These are phyloP conservation scores for Lactarius vividus DNA, from an alignment of 768 basidiomycete species.

Conservation along the genomic window DNA sequence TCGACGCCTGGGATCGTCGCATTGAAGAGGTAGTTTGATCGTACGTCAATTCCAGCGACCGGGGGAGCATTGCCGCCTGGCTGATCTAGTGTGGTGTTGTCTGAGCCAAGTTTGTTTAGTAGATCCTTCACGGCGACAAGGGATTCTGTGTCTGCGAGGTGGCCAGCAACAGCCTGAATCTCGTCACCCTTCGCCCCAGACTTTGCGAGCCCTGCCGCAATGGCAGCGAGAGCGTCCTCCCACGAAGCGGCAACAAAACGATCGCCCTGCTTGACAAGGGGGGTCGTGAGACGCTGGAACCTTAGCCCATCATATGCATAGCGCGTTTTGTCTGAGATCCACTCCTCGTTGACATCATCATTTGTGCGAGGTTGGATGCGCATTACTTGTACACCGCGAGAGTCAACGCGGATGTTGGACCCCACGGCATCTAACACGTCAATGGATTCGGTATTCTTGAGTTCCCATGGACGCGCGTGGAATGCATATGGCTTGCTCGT, in stretches of 20 bases:
- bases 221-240: constrained; percentile 81
- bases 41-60: constrained; percentile 80
- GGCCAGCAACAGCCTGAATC: constrained; percentile 92
- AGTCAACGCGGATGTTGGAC: constrained; percentile 95
- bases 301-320: constrained; percentile 94
- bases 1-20: constrained; percentile 88
- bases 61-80: constrained; percentile 64
- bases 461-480: constrained; percentile 96
- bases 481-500: constrained; percentile 99
- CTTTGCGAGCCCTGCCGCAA: constrained; percentile 71
- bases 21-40: constrained; percentile 97
- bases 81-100: constrained; percentile 85
- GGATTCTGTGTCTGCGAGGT: constrained; percentile 90
- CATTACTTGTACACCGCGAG: constrained; percentile 95
- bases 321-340: constrained; percentile 99
- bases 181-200: constrained; percentile 88
- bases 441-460: constrained; percentile 96
- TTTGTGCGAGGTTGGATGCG: constrained; percentile 94
- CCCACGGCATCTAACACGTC: constrained; percentile 96
- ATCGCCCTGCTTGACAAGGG: constrained; percentile 87
- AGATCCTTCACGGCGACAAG: constrained; percentile 93
- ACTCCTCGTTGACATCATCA: constrained; percentile 98
- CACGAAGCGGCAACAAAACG: constrained; percentile 88
- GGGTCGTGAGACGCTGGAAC: constrained; percentile 93
- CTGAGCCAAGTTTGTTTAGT: constrained; percentile 89